Base-by-base conservation (phyloP, 139 green algal species). In the Pseudopediastrum boryanum region DNA sequence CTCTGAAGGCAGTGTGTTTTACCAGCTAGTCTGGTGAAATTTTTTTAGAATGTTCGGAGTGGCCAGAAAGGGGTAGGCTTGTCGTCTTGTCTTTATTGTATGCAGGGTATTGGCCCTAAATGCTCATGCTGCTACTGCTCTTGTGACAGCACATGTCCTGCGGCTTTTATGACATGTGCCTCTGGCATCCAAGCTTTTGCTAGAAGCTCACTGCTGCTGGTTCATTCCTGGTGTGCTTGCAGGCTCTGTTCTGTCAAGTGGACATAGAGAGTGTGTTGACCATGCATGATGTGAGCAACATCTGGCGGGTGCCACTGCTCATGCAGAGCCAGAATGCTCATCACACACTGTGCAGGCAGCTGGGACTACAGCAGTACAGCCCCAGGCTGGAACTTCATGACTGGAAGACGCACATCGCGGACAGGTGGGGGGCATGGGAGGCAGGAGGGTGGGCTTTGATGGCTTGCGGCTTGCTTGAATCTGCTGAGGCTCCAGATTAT, bases 231-330 rank as follows among this genome's bases (percentile, higher is more conserved):
- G 4, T 52, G 42, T 43, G 16, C 8, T 7, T 54, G 66, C 89
- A 95, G 92, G 92, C 96, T 23, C 85, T 95, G 33, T 99, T 99
- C 87, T 98, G 94, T 87, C 96, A 99, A 71, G 96, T 99, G 71
- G 84, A 88, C 3, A 43, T 52, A 3, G 48, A 85, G 38, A 89
- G 94, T 72, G 92, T 99, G 41, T 88, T 99, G 2, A 98, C 93
- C 36, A 92, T 99, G 83, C 92, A 97, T 79, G 95, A 98, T 59
- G 96, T 99, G 13, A 94, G 83, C 84, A 99, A 99, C 89, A 99
- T 99, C 79, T 99, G 96, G 96, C 94, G 98, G n/a, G 92, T 98
- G 39, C 92, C 94, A 2, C 73, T 96, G 43, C 63, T 98, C 58
- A 90, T 98, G 83, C 79, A 90, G 84, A 81, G 81, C 6, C 90